Evolutionary conservation across 192 early-diverging fungal species (phyloP).

Genomic region (Rhizoclosmatium sp.): DNA sequence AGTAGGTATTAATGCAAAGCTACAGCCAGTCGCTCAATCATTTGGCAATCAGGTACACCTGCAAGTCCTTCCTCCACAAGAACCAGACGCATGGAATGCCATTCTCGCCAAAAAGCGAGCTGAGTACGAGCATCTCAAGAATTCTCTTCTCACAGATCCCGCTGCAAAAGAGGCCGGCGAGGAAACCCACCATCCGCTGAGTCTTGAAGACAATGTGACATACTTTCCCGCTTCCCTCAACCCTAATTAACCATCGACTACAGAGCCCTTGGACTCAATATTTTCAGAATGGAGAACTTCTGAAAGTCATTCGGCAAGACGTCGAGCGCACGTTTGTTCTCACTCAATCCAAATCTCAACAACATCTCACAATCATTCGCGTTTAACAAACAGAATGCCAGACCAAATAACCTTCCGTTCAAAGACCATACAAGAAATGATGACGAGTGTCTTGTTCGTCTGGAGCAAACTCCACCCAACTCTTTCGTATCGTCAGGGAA

Average conservation of each 20-base stretch:
- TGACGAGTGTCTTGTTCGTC: slow-evolving; percentile 88
- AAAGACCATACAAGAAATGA: slow-evolving; percentile 65
- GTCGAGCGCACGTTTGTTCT: slow-evolving; percentile 83
- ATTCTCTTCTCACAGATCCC: slow-evolving; percentile 73
- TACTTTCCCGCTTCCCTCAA: neutral
- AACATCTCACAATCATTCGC: no score
- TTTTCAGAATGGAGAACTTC: slow-evolving; percentile 86
- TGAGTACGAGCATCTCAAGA: slow-evolving; percentile 71
- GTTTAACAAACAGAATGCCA: slow-evolving; percentile 73
- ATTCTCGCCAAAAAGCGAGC: slow-evolving; percentile 70
- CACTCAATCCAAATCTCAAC: neutral
- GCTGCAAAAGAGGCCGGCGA: slow-evolving; percentile 53
- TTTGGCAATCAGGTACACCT: slow-evolving; percentile 43
- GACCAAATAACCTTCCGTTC: slow-evolving; percentile 83
- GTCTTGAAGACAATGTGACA: slow-evolving; percentile 77
- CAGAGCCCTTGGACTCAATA: slow-evolving; percentile 95
- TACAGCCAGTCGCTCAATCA: neutral
- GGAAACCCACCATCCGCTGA: slow-evolving; percentile 89
- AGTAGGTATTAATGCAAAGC: slow-evolving; percentile 23
- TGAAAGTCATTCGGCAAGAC: slow-evolving; percentile 86
- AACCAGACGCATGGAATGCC: slow-evolving; percentile 58
- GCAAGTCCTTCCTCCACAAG: slow-evolving; percentile 51
- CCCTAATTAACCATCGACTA: neutral
- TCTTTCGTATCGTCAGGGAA: slow-evolving; percentile 96
- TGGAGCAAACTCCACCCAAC: slow-evolving; percentile 88